phyloP scores from a whole-genome alignment of 768 basidiomycete genomes.

The Exidia glandulosa region DNA sequence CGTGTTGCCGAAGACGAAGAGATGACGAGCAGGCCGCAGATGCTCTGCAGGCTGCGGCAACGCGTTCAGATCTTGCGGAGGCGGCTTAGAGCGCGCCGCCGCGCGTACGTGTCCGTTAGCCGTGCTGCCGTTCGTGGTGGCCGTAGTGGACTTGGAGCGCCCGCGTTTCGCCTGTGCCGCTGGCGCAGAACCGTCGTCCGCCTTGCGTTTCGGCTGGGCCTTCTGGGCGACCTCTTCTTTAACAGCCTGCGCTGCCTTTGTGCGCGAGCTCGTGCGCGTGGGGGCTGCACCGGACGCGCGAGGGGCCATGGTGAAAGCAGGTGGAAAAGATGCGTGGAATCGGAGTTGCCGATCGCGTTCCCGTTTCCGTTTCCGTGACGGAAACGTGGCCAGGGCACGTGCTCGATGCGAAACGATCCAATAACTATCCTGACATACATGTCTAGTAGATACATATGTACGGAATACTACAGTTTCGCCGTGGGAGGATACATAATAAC shows the following conservation, averaged over 20 bases:
- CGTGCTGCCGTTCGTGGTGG: no score
- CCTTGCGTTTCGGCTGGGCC: background rate
- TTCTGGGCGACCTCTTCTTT: background rate
- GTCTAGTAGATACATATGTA: background rate
- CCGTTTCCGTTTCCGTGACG: background rate
- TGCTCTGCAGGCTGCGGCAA: slow-evolving; percentile 49
- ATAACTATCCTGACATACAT: no score
- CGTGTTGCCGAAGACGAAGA: slow-evolving; percentile 76
- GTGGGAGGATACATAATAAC: background rate
- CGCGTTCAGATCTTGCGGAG: slow-evolving; percentile 9
- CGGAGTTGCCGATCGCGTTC: background rate
- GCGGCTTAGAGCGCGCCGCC: no score
- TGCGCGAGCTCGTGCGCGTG: background rate
- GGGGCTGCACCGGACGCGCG: background rate
- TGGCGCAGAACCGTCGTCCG: no score
- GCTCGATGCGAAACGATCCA: no score
- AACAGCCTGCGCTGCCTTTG: no score
- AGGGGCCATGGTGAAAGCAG: background rate
- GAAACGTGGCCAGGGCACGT: background rate
- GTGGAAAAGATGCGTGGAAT: background rate
- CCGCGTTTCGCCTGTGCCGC: background rate
- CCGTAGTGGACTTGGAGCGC: background rate
- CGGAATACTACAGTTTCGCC: background rate
- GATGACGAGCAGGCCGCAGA: slow-evolving; percentile 51
- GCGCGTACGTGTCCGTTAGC: no score